A percentile compares a stretch with the other conserved stretches of the same genome.
Conservation (phyloP, 345 rosid species). For the Salix arbutifolia region DNA sequence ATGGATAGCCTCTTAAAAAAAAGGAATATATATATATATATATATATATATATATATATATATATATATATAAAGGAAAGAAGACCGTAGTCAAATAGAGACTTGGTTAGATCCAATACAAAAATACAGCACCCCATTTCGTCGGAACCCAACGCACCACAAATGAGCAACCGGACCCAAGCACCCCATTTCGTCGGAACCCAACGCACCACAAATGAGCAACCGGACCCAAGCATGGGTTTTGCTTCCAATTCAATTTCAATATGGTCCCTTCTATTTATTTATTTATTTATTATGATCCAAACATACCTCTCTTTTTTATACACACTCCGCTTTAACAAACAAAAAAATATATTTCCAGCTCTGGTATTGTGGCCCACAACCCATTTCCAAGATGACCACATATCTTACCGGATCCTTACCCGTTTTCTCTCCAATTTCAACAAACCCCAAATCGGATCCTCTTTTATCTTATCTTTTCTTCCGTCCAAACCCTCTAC, state of each 20-base stretch:
- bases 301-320: background rate
- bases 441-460: conserved; percentile 23
- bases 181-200: background rate
- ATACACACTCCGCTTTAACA: background rate
- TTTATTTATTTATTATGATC: background rate
- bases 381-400: background rate
- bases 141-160: too few species aligned
- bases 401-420: background rate
- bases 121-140: too few species aligned
- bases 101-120: too few species aligned
- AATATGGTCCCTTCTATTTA: background rate
- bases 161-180: background rate
- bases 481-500: conserved; percentile 22
- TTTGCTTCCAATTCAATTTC: background rate
- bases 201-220: too few species aligned
- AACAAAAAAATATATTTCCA: background rate
- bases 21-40: too few species aligned
- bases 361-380: conserved; percentile 3
- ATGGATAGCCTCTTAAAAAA: too few species aligned
- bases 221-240: background rate
- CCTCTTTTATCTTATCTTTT: conserved; percentile 10
- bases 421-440: background rate
- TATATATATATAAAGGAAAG: too few species aligned
- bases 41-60: too few species aligned
- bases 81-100: too few species aligned